Evolutionary conservation across 768 basidiomycete genomes (phyloP), one percentile per base, ranked within the genome.

Genomic region (Rhodotorula toruloides): DNA sequence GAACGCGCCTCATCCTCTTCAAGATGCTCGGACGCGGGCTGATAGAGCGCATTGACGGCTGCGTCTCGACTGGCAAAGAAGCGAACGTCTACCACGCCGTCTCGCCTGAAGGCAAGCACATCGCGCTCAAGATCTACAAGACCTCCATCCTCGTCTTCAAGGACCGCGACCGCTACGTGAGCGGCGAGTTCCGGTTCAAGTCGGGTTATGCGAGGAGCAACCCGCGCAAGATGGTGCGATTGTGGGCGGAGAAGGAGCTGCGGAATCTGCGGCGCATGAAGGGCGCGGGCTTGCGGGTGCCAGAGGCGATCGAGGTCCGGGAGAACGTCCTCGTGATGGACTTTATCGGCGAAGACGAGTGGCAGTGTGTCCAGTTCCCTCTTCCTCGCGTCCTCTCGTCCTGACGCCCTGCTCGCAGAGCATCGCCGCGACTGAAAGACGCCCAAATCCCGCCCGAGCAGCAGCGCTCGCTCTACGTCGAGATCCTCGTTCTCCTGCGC

Each of bases 161-260:
- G 77, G 91, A 97, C 71, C 85, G 96, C n/a, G 90, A 93, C 74
- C 87, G 88, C 63, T 99, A 99, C 77, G 92, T 98, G 46, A 86
- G 88, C 1, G 96, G 96, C 56, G 94, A 98, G 77, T 86, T 88
- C 77, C 86, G 96, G n/a, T 98, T 98, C 80, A 83, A 90, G 54
- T 84, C 87, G 61, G 93, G 93, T 32, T 79, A 79, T 63, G 80
- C 81, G 75, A 86, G 87, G 63, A 86, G 83, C 67, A 99, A 98
- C 76, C 94, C 96, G 22, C 85, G 96, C 34, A 99, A 99, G 79
- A 98, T 99, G 94, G 93, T 99, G 27, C 84, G 91, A 22, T 78
- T 98, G 6, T 99, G 96, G 96, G 96, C 96, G 4, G 96, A 99
- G 78, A 99, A 99, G 79, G 96, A 99, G 78, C 88, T 97, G 87